Percentiles rank a stretch among this genome's conserved stretches.
Evolutionary conservation across 1,284 basidiomycete species (phyloP).

Genomic region (Rhodotorula sp.): DNA sequence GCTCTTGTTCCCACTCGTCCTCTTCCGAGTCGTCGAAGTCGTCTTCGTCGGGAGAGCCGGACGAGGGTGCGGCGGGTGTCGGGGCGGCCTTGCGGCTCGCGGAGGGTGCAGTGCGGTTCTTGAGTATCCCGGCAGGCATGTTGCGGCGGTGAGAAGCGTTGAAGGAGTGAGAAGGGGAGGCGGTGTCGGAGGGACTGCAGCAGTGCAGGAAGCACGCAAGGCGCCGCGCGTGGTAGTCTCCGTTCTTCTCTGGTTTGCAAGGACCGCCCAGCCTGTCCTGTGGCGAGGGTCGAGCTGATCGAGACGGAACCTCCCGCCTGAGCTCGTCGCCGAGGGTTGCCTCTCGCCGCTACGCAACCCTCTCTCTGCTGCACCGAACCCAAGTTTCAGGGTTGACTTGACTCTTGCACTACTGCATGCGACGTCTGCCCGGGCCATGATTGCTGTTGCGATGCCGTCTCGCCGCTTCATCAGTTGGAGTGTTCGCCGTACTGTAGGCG

Average conservation of each 20-base stretch:
- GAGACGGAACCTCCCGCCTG: no score
- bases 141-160: no score
- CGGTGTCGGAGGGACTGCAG: not conserved
- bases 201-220: no score
- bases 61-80: not conserved
- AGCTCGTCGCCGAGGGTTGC: no score
- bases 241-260: no score
- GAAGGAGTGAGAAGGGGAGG: not conserved
- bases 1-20: slow-evolving; percentile 38
- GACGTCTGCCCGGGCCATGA: no score
- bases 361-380: not conserved
- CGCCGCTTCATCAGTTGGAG: not conserved
- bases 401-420: not conserved
- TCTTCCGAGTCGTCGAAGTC: slow-evolving; percentile 30
- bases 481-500: no score
- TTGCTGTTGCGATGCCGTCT: not conserved
- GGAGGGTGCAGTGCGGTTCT: not conserved
- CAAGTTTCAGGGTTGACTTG: not conserved
- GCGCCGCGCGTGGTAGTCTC: not conserved
- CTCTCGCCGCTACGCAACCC: no score
- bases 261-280: no score
- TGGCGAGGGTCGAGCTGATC: no score
- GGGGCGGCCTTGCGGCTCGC: not conserved
- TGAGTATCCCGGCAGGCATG: slow-evolving; percentile 7
- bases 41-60: slow-evolving; percentile 2